Percentiles rank a stretch among this genome's conserved stretches.
These are phyloP conservation scores for Cucurbita pepo DNA, from an alignment of 306 rosid genomes.

Conservation along the genomic window DNA sequence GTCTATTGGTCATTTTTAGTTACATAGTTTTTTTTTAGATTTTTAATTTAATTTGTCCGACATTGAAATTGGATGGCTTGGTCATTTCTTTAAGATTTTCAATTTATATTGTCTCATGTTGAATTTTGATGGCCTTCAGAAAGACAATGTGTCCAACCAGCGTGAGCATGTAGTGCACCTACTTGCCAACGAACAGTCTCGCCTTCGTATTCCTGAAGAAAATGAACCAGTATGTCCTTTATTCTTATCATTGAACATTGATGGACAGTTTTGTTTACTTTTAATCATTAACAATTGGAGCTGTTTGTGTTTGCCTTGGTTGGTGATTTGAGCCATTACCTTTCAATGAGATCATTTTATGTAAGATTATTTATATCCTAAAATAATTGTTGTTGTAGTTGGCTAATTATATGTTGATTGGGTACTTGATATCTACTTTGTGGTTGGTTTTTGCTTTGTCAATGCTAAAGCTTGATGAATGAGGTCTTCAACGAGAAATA, in stretches of 20 bases:
- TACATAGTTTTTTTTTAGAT: too few species aligned
- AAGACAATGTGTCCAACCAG: conserved; percentile 61
- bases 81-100: not conserved
- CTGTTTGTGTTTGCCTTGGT: not conserved
- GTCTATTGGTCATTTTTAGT: too few species aligned
- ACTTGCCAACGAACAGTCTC: too few species aligned
- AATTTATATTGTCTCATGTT: conserved; percentile 10
- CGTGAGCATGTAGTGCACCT: too few species aligned
- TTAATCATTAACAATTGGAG: not conserved
- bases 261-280: not conserved
- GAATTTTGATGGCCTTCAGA: conserved; percentile 30
- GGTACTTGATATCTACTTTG: not conserved
- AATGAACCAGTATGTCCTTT: too few species aligned
- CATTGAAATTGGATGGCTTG: not conserved
- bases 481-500: not conserved
- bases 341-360: not conserved
- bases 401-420: not conserved
- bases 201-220: too few species aligned
- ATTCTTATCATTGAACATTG: not conserved
- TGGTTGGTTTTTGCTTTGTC: not conserved
- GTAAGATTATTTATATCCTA: not conserved
- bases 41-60: conserved; percentile 6
- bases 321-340: not conserved
- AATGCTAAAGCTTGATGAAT: not conserved
- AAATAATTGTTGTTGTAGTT: not conserved